Base-by-base conservation (phyloP, 2,329 filamentous ascomycete genomes). In the Diaporthe vaccinii region DNA sequence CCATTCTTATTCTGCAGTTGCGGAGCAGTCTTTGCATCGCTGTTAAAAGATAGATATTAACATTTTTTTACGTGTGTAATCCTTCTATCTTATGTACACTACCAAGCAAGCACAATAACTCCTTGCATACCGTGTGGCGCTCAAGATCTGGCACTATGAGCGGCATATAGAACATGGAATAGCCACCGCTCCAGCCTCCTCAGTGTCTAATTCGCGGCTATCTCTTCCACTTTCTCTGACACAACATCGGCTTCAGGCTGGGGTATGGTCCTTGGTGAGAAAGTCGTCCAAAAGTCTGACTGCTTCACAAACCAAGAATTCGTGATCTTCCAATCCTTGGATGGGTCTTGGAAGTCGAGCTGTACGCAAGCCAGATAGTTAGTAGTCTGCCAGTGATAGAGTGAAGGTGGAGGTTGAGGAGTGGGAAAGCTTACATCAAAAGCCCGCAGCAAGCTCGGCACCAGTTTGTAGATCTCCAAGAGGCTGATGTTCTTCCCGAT, bases 401-500 rank as follows among this genome's bases (percentile, higher is more conserved):
- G 0, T 22, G 10, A 0, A 88, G 88, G 78, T 90, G 36, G 84
- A 78, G 58, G 89, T 91, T 73, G 49, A 49, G 41, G 49, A 49
- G 41, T 34, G 25, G 69, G 59, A 70, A 73, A 8, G 82, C 84
- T 80, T 79, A 87, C 89, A 83, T 93, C 91, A 78, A 94, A 94
- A 76, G 90, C 86, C 80, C 92, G 85, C 82, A 94, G 81, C 79
- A 94, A 79, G 73, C 85, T 89, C 55, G 90, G 90, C 34, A 92
- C 88, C 65, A 92, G 79, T 85, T 92, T 92, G 82, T 92, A 91
- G 74, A 92, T 91, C 85, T 92, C 90, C 79, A 92, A 78, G 79
- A 92, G 78, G 76, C 88, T 90, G 65, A 92, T 92, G 76, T 92
- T 92, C 87, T 91, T 92, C 59, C 93, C 93, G 84, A 87, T 93